phyloP scores from a whole-genome alignment of 2,329 filamentous ascomycete species.

The Venturia oleaginea region DNA sequence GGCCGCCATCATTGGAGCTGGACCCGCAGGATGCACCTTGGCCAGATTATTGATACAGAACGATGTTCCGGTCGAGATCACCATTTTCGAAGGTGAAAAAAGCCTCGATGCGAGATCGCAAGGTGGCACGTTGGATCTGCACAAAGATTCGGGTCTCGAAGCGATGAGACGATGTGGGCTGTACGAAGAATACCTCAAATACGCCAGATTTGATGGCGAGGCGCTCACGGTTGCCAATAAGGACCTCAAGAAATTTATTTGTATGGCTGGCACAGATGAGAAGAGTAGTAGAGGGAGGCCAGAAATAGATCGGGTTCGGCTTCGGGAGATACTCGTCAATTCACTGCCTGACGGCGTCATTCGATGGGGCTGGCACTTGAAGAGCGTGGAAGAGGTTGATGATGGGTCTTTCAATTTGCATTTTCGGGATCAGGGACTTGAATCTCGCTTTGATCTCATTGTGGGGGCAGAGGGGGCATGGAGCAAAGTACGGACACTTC shows the following conservation, averaged over 20 bases:
- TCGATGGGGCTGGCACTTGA: slow-evolving; percentile 23
- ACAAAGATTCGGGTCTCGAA: slow-evolving; percentile 21
- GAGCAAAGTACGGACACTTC: slow-evolving; percentile 28
- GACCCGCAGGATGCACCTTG: slow-evolving; percentile 23
- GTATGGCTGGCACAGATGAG: slow-evolving; percentile 9
- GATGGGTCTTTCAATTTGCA: not conserved
- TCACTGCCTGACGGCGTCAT: slow-evolving; percentile 27
- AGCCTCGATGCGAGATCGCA: slow-evolving; percentile 12
- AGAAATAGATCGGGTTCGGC: slow-evolving; percentile 32
- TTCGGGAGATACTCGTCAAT: slow-evolving; percentile 29
- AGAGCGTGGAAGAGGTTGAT: slow-evolving; percentile 15
- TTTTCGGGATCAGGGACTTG: not conserved
- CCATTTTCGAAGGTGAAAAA: slow-evolving; percentile 21
- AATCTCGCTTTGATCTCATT: slow-evolving; percentile 33
- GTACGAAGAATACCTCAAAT: slow-evolving; percentile 20
- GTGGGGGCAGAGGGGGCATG: slow-evolving; percentile 42
- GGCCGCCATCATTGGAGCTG: slow-evolving; percentile 27
- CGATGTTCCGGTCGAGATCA: slow-evolving; percentile 19
- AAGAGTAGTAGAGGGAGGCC: slow-evolving; percentile 19
- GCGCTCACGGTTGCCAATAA: slow-evolving; percentile 10
- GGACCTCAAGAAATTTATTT: slow-evolving; percentile 8
- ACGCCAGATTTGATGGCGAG: slow-evolving; percentile 22
- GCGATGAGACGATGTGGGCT: slow-evolving; percentile 24
- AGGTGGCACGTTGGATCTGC: slow-evolving; percentile 25
- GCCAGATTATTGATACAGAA: slow-evolving; percentile 22